Conservation (phyloP, 768 basidiomycete genomes). For the Boletellus ananas region DNA sequence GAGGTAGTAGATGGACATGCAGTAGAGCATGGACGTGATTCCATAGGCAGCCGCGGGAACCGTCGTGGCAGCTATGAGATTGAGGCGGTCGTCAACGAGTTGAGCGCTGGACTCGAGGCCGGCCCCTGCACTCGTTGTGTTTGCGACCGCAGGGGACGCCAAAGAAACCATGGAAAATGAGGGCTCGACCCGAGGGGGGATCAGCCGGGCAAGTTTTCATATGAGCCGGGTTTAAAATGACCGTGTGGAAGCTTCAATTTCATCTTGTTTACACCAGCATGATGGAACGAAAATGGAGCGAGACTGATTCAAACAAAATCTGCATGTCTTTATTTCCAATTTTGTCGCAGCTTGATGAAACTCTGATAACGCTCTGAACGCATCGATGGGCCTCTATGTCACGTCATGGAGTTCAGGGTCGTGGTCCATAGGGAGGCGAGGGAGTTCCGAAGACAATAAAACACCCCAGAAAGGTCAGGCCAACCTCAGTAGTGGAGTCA, state of each 20-base stretch:
- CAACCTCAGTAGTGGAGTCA: too few relatives aligned
- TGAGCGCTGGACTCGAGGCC: neutral
- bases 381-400: too few relatives aligned
- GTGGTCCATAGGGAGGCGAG: neutral
- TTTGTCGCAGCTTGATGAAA: constrained; percentile 7
- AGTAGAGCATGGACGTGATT: constrained; percentile 19
- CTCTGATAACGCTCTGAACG: constrained; percentile 21
- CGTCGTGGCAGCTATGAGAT: constrained; percentile 24
- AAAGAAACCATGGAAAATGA: constrained; percentile 1
- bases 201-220: constrained; percentile 9
- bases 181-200: constrained; percentile 5
- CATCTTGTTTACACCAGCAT: too few relatives aligned
- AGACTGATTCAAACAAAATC: neutral
- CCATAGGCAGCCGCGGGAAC: constrained; percentile 22
- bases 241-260: constrained; percentile 15
- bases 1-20: constrained; percentile 14
- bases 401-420: constrained; percentile 14
- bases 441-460: neutral
- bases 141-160: constrained; percentile 7
- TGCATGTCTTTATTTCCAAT: neutral
- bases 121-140: constrained; percentile 1
- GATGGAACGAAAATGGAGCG: neutral
- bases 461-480: too few relatives aligned
- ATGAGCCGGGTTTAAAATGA: constrained; percentile 21
- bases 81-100: constrained; percentile 22